These are phyloP conservation scores for Sedum album DNA, from an alignment of 164 flowering plant genomes.

Conservation along the genomic window DNA sequence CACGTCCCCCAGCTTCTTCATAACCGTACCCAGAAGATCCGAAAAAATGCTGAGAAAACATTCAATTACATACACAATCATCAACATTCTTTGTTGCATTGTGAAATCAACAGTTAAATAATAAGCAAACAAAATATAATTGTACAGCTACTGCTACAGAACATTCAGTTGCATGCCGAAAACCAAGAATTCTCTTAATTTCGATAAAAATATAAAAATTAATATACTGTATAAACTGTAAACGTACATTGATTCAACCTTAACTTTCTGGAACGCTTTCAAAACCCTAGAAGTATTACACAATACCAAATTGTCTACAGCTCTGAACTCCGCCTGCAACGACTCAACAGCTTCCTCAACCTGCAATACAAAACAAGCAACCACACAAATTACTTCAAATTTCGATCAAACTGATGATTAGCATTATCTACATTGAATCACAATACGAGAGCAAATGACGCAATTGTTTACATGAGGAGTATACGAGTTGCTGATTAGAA, in stretches of 20 bases:
- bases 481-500: slow-evolving; percentile 1
- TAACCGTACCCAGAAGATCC: slow-evolving; percentile 94
- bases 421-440: too few relatives aligned
- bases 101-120: not conserved
- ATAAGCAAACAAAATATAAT: not conserved
- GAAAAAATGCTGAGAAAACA: slow-evolving; percentile 53
- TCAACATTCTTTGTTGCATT: not conserved
- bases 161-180: too few relatives aligned
- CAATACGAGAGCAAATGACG: not conserved
- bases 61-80: not conserved
- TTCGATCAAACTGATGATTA: too few relatives aligned
- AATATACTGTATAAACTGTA: too few relatives aligned
- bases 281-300: slow-evolving; percentile 61
- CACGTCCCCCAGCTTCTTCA: slow-evolving; percentile 92
- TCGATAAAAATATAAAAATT: too few relatives aligned
- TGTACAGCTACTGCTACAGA: too few relatives aligned
- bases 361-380: slow-evolving; percentile 18
- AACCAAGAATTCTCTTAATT: too few relatives aligned
- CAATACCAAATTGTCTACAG: slow-evolving; percentile 74
- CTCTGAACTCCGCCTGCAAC: slow-evolving; percentile 58
- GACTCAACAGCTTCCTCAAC: slow-evolving; percentile 67
- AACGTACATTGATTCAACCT: too few relatives aligned
- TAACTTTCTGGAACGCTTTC: slow-evolving; percentile 65
- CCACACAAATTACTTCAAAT: not conserved
- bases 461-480: not conserved